Base-by-base conservation (phyloP, 2,329 filamentous ascomycete species). In the Kalmusia sp. region DNA sequence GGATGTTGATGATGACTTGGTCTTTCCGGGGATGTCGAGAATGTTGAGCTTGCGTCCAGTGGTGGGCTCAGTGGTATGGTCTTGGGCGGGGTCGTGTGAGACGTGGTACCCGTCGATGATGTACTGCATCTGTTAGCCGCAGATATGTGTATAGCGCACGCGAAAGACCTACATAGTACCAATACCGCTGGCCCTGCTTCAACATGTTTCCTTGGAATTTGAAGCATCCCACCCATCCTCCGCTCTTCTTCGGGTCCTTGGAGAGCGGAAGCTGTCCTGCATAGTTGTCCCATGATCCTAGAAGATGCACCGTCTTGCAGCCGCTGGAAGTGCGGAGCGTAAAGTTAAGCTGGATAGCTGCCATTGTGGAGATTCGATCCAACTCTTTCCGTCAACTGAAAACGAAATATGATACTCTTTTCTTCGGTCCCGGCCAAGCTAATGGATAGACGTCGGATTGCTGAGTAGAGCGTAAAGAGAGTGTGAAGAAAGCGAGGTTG, bases 81-180 rank as follows among this genome's bases (percentile, higher is more conserved):
- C 83, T 76, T 92, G 88, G 76, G 90, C 91, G 65, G 93, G 93
- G 81, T 98, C 95, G 84, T 98, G 93, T 58, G 93, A 93, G 76
- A 96, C 89, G 78, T 97, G 93, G 87, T 97, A 97, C 68, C 95
- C 95, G 77, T 99, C 95, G 77, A 98, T 95, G 87, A 98, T 97
- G 85, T 97, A 99, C 57, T 64, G 47, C 12, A 9, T 0, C 7
- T 49, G 51, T 57, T 51, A 57, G 51, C 22, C 12, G 17, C 14
- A 7, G 30, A 21, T 19, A 14, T 12, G 45, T 37, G 12, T 17
- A 24, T 3, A 41, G 34, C 8, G 28, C 11, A 12, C 11, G n/a
- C 37, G 2, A 11, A 40, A 38, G 41, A 76, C 79, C 61, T 74
- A 81, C 79, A 87, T 99, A 99, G 88, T 98, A 99, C 95, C 95